Base-by-base conservation (phyloP, 1,284 basidiomycete species). In the Athelia psychrophila region DNA sequence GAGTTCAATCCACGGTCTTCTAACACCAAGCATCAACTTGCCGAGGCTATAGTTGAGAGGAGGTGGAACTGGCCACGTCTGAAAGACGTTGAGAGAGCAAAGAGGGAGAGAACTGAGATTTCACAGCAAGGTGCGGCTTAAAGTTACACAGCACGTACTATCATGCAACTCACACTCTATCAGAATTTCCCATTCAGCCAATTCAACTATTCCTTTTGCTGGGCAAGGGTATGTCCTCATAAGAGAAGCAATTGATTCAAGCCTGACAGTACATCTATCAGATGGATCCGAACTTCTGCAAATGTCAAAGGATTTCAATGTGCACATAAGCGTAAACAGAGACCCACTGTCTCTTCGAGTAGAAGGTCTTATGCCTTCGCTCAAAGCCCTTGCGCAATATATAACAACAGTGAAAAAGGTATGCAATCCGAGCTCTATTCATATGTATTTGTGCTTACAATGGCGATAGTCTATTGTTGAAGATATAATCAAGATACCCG, bases 11-110 rank as follows among this genome's bases (percentile, higher is more conserved):
- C 55, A 60, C 1, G 63, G 61, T 6, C 62, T 65, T 51, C 70
- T 63, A 40, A 83, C 86, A 66, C 58, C 63, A 25, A 66, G 20
- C 38, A 42, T 42, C 38, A 79, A 20, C 78, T 73, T 60, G 83
- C 78, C 19, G 74, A 77, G 51, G 69, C 73, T 2, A 84, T 91
- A 55, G 73, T 90, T 33, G 83, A 86, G 63, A 68, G 75, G 51
- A 65, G 73, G 50, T 91, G 88, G 88, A 71, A 71, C 22, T 88
- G 84, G 85, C 82, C 84, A 15, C 79, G 81, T 33, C 62, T 86
- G 54, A 69, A 72, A 47, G 74, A 78, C 35, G 68, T 85, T 4
- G 73, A 78, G 59, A 76, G 75, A 57, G 68, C 70, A 48, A 73
- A 70, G 54, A 70, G 73, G 47, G 83, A 85, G 51, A 70, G 67